Conservation (phyloP, 1,284 basidiomycete species). For the Xerocomus nothofagi region DNA sequence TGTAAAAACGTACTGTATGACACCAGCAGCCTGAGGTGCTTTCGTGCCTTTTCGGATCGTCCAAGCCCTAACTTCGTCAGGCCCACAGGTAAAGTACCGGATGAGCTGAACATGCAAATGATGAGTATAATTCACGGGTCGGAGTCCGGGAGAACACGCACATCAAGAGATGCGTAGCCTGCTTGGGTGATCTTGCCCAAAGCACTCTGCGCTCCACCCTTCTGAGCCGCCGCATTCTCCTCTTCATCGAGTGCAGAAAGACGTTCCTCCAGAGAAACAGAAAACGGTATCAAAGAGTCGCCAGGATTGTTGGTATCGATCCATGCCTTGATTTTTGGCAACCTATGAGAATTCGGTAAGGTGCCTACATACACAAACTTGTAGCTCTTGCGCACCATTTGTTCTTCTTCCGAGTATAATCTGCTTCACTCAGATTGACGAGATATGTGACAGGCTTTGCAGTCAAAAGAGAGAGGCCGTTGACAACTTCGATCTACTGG, state of each 20-base stretch:
- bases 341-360: slow-evolving; percentile 44
- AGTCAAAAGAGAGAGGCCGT: slow-evolving; percentile 87
- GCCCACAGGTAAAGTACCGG: slow-evolving; percentile 96
- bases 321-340: slow-evolving; percentile 98
- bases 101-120: slow-evolving; percentile 61
- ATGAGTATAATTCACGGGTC: slow-evolving; percentile 4
- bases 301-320: slow-evolving; percentile 98
- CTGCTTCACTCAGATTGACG: slow-evolving; percentile 94
- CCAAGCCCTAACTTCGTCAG: slow-evolving; percentile 97
- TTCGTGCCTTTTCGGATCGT: slow-evolving; percentile 93
- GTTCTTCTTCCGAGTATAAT: slow-evolving; percentile 98
- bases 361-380: background rate
- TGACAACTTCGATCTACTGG: slow-evolving; percentile 91
- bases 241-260: slow-evolving; percentile 68
- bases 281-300: slow-evolving; percentile 96
- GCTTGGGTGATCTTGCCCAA: slow-evolving; percentile 92
- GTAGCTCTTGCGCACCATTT: slow-evolving; percentile 71
- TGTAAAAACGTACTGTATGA: slow-evolving; percentile 82
- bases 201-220: slow-evolving; percentile 70
- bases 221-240: slow-evolving; percentile 77
- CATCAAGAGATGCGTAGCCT: slow-evolving; percentile 84
- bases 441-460: slow-evolving; percentile 99
- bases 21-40: slow-evolving; percentile 96
- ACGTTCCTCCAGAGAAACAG: slow-evolving; percentile 94
- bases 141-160: slow-evolving; percentile 36